Percentiles rank a stretch among this genome's conserved stretches.
Conservation (phyloP, 2,329 filamentous ascomycete species). For the Purpureocillium takamizusanense region DNA sequence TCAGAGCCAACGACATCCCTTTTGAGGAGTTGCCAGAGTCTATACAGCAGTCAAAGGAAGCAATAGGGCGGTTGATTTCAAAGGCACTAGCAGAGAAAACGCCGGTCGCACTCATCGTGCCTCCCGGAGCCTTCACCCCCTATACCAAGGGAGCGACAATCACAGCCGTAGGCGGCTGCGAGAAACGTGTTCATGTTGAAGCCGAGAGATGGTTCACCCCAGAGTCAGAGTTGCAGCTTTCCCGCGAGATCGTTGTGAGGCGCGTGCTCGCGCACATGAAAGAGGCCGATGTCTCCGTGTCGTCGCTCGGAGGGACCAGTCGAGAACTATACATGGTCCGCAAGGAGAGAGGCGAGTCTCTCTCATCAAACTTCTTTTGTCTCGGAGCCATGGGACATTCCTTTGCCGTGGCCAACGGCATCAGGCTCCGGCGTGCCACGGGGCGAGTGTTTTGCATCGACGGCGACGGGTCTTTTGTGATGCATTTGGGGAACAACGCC, state of each 20-base stretch:
- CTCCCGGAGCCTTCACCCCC: constrained; percentile 1
- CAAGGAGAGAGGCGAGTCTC: not conserved
- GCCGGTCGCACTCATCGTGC: constrained; percentile 1
- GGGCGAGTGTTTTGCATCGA: constrained; percentile 2
- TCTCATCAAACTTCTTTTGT: constrained; percentile 1
- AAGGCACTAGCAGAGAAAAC: not conserved
- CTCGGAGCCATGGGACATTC: constrained; percentile 3
- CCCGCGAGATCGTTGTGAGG: not conserved
- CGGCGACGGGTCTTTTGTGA: constrained; percentile 2
- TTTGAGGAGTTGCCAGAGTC: constrained; percentile 1
- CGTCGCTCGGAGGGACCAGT: constrained; percentile 2
- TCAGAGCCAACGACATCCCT: constrained; percentile 2
- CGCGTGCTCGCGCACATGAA: not conserved
- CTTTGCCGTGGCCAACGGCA: constrained; percentile 1
- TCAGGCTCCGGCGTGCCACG: not conserved
- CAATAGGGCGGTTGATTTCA: not conserved
- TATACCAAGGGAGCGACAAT: not conserved
- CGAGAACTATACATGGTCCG: constrained; percentile 4
- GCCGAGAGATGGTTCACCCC: no score
- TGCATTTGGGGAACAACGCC: constrained; percentile 3
- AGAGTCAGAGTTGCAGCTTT: no score
- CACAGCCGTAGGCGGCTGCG: no score
- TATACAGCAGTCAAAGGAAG: not conserved
- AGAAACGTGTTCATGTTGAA: no score
- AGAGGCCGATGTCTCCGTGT: constrained; percentile 1